Evolutionary conservation across 164 flowering plant genomes (phyloP), one percentile per base, ranked within the genome.

Genomic region (Chimonanthus praecox): DNA sequence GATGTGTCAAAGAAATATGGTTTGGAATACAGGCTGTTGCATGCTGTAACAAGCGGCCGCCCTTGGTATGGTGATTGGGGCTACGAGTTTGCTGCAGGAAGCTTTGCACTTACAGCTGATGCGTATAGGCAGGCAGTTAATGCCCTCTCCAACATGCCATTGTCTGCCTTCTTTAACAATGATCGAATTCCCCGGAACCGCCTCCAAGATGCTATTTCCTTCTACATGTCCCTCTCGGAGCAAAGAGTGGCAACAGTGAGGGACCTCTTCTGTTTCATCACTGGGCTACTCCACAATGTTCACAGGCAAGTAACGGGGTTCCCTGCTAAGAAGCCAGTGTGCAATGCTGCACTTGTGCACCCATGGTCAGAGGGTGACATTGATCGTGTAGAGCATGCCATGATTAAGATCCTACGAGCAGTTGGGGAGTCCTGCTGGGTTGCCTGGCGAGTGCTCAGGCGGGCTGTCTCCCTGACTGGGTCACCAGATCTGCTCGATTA

Each of bases 61-160:
- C 84, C 97, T 0, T 91, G 98, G 98, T 93, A 91, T 85, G 93
- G 94, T 20, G 73, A 88, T 3, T 93, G 98, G 98, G 98, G 94
- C 44, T 91, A 85, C 75, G 85, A 90, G 73, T 91, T 91, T 81
- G 94, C 93, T 46, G 79, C 89, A 20, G 98, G 98, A 16, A 90
- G 98, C 71, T 93, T 79, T 83, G 94, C 80, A 5, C 77, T 89
- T 50, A 88, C 94, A 3, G 63, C 58, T 2, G 88, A 87, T 64
- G 82, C 87, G 16, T 92, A 92, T 62, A 64, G 54, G 5, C 49
- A 50, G 16, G 88, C 98, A 6, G 84, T 92, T 6, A 83, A 85
- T 6, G 73, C 76, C 68, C 85, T 92, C 44, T 87, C 94, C 7
- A 73, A 54, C 58, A 33, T 82, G 33, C 90, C 92, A 3, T 72